A percentile compares a stretch with the other conserved stretches of the same genome.
phyloP scores from a whole-genome alignment of 169 alveolate genomes.

The Perkinsus olseni region DNA sequence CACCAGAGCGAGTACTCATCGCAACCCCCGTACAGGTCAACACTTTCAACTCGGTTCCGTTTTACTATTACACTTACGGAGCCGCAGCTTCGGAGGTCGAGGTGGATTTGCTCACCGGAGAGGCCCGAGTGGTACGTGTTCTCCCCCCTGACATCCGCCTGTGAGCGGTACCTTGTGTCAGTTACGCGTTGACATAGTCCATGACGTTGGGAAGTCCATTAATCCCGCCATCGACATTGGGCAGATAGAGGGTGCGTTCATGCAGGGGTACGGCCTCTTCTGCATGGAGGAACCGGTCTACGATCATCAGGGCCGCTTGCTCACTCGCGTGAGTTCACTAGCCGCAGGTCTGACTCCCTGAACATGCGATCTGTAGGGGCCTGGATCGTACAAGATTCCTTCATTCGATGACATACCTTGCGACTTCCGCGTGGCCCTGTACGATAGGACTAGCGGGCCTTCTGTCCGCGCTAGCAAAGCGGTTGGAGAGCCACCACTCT shows the following conservation, averaged over 20 bases:
- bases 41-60: slow-evolving; percentile 14
- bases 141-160: background rate
- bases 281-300: slow-evolving; percentile 15
- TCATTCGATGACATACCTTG: background rate
- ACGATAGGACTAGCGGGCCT: background rate
- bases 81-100: slow-evolving; percentile 26
- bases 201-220: slow-evolving; percentile 26
- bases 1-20: background rate
- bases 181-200: slow-evolving; percentile 18
- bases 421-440: background rate
- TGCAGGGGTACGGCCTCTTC: slow-evolving; percentile 32
- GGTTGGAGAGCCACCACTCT: slow-evolving; percentile 9
- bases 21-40: background rate
- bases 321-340: background rate
- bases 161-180: background rate
- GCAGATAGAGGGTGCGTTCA: slow-evolving; percentile 35
- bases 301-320: background rate
- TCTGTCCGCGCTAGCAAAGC: background rate
- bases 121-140: background rate
- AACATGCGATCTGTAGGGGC: background rate
- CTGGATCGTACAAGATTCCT: background rate
- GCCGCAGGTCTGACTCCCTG: background rate
- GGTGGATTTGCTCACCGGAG: slow-evolving; percentile 19
- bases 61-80: slow-evolving; percentile 24
- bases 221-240: slow-evolving; percentile 34